Conservation (phyloP, 2,329 filamentous ascomycete species). For the Chaetomiaceae sp. region DNA sequence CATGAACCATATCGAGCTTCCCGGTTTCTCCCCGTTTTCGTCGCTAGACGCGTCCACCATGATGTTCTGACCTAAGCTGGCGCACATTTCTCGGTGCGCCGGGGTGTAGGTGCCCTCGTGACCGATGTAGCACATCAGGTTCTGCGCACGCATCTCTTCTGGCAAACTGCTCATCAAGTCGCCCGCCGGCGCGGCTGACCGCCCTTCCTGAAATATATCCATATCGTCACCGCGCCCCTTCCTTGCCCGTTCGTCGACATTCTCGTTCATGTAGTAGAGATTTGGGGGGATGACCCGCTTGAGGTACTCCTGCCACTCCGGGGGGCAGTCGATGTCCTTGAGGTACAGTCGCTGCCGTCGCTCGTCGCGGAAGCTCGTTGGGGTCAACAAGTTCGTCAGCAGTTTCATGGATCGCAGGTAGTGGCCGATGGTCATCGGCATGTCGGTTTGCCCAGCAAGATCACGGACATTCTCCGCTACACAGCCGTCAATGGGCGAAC, state of each 20-base stretch:
- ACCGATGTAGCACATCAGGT: conserved; percentile 97
- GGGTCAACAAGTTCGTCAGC: conserved; percentile 76
- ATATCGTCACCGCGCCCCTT: conserved; percentile 29
- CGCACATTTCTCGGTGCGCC: conserved; percentile 95
- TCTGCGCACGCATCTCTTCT: conserved; percentile 82
- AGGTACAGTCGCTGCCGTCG: conserved; percentile 83
- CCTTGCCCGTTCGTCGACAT: conserved; percentile 48
- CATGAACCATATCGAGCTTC: conserved; percentile 98
- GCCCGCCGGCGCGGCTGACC: conserved; percentile 66
- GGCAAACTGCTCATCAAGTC: conserved; percentile 95
- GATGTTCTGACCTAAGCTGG: conserved; percentile 90
- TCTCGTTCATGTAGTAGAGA: conserved; percentile 89
- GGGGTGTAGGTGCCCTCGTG: conserved; percentile 97
- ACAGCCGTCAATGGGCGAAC: neutral
- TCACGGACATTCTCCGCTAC: conserved; percentile 81
- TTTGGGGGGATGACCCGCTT: conserved; percentile 71
- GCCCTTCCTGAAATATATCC: conserved; percentile 42
- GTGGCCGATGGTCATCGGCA: conserved; percentile 82
- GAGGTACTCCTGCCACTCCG: conserved; percentile 78
- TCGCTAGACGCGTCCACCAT: conserved; percentile 88
- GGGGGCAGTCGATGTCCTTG: conserved; percentile 94
- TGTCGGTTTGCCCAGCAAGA: conserved; percentile 64
- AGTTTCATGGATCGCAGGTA: conserved; percentile 85
- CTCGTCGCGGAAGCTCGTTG: conserved; percentile 71
- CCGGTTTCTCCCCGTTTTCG: conserved; percentile 70